Evolutionary conservation across 2,329 filamentous ascomycete species (phyloP), one percentile per base, ranked within the genome.

Genomic region (Cordyceps pruinosa): DNA sequence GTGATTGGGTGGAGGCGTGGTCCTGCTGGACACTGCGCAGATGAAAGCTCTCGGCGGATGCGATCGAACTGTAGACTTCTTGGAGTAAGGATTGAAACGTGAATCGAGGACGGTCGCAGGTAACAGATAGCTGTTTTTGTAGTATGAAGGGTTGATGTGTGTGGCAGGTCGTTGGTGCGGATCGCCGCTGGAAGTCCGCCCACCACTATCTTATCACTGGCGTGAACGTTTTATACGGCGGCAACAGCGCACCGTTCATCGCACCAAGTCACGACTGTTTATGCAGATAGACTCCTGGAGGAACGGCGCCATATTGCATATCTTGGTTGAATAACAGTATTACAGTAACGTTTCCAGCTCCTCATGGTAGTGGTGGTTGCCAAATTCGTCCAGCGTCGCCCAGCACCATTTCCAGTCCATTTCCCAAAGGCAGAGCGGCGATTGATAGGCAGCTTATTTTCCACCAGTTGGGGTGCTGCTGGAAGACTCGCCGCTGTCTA

Each of bases 131-230:
- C 23, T 50, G 5, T 26, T 50, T 25, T 35, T 5, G 26, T 12
- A 19, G 25, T 28, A 26, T 25, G 26, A 25, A 53, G 19, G 47
- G 37, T 7, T 44, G 39, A n/a, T 53, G 50, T 35, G n/a, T 44
- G 50, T 25, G 50, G 26, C 7, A 44, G 39, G 49, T 21, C 25
- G 32, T 42, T 17, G 37, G n/a, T 26, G 37, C 5, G 23, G 17
- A 23, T 26, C 28, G 35, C 26, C 28, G 8, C 28, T 34, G 28
- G 19, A 32, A 21, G 23, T 21, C n/a, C 21, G 34, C 34, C 37
- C 19, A 13, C 48, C 37, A 25, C 19, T 52, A 44, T 53, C 50
- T 53, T 44, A 53, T 53, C 50, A 32, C 26, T 32, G 49, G 25
- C 49, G 32, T 15, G 32, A 34, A 9, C 10, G 32, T 12, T 9